Base-by-base conservation (phyloP, 2,329 filamentous ascomycete species). In the Stagonosporopsis tanaceti region DNA sequence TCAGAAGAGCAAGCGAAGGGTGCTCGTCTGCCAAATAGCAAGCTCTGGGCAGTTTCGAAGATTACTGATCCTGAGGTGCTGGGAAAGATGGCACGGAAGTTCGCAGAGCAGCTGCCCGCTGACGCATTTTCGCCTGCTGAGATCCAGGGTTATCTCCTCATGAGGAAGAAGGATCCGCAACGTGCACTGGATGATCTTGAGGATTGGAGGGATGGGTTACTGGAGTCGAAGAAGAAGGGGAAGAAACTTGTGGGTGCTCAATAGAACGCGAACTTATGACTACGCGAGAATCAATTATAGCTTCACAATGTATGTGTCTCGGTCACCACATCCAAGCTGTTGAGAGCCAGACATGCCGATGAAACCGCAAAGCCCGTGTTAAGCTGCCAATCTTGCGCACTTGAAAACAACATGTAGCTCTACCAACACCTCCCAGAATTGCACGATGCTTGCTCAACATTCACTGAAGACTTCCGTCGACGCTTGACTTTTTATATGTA, bases 81-180 rank as follows among this genome's bases (percentile, higher is more conserved):
- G 4, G 27, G 35, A 8, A 63, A 62, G 11, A 72, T 84, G 60
- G 79, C 81, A 7, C 53, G 71, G 4, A 60, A 76, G 9, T 85
- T 85, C 64, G 78, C 82, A 1, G 64, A 67, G 2, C 56, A 68
- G 27, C 55, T 86, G 9, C 82, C 82, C 0, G 79, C 82, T 45
- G 68, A 75, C 24, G 77, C 64, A 6, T 82, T 85, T 54, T 81
- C 80, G 15, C 83, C 81, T 1, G 82, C 82, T 3, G 81, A 85
- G 67, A 76, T 85, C 25, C 81, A 85, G 65, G 82, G 80, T 4
- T 83, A 82, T 62, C 69, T 86, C 40, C 75, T 85, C 48, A 78
- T 76, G 61, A 72, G 80, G 57, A 83, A 83, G 72, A 82, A 81
- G 56, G 78, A 80, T 45, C 81, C 83, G 6, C 59, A 64, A n/a